Percentiles rank a stretch among this genome's conserved stretches.
phyloP scores from a whole-genome alignment of 371 early-diverging fungal genomes.

The Rhizopus arrhizus region DNA sequence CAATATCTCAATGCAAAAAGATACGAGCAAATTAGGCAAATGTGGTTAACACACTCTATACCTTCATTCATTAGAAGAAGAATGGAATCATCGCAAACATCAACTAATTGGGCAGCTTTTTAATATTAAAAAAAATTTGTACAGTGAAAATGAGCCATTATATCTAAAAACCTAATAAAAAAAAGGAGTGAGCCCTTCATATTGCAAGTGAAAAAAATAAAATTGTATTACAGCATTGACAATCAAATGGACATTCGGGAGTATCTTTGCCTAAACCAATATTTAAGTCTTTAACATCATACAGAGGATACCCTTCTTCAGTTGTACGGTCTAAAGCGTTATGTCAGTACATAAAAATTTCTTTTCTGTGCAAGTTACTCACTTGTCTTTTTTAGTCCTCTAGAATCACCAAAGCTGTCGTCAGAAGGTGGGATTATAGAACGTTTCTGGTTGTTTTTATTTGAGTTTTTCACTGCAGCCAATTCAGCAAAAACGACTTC shows the following conservation, averaged over 20 bases:
- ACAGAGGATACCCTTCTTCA: conserved; percentile 57
- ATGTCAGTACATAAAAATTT: neutral
- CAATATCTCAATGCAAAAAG: conserved; percentile 81
- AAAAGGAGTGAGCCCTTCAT: neutral
- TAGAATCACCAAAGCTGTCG: conserved; percentile 48
- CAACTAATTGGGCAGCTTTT: conserved; percentile 41
- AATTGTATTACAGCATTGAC: conserved; percentile 47
- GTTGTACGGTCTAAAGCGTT: conserved; percentile 44
- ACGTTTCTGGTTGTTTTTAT: conserved; percentile 25
- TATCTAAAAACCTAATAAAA: neutral
- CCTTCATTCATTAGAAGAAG: conserved; percentile 87
- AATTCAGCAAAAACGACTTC: conserved; percentile 53
- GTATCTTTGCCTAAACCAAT: conserved; percentile 49
- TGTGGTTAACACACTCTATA: conserved; percentile 85
- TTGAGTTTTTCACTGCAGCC: conserved; percentile 43
- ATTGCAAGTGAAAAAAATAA: neutral
- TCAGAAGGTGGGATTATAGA: conserved; percentile 26
- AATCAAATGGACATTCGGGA: conserved; percentile 55
- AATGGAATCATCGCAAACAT: conserved; percentile 64
- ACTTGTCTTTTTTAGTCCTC: conserved; percentile 52
- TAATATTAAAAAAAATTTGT: conserved; percentile 6
- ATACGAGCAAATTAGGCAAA: conserved; percentile 85
- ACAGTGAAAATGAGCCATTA: neutral
- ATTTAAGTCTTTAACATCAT: conserved; percentile 53
- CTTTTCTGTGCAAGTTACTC: conserved; percentile 9